Evolutionary conservation across 2,329 filamentous ascomycete genomes (phyloP), one percentile per base, ranked within the genome.

Genomic region (Phoma sp.): DNA sequence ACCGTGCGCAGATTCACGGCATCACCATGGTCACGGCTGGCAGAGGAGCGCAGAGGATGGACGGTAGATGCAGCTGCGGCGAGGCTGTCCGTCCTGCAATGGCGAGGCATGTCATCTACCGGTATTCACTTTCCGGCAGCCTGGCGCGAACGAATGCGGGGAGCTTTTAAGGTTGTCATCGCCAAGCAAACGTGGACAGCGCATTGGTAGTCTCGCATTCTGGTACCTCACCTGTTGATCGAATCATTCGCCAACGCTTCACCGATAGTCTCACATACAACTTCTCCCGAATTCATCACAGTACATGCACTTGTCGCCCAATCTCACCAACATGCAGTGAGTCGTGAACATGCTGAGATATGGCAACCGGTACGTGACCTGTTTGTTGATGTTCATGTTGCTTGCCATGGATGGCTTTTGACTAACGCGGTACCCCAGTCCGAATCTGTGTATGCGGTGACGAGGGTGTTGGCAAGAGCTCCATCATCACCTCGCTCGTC

Each of bases 391-490:
- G 36, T 47, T 43, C 33, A 38, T 47, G 53, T 27, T 41, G 52
- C 41, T 31, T 51, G 41, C 24, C 37, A 47, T 35, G 51, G 35
- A 35, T 27, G 40, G 32, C 32, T 2, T 2, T 41, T 32, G 46
- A 55, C 52, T 55, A 55, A 55, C 35, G 37, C 29, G 45, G 17
- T 27, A 43, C 25, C 36, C 40, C 72, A 85, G 94, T 98, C 58
- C 90, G 95, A 63, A 93, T 98, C 71, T 96, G 92, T 76, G 91
- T 98, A 55, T 97, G 93, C 80, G 95, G 95, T 71, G 95, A 99
- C 76, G 94, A 98, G 78, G 90, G 90, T 35, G 71, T 73, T 51
- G 75, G 75, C 61, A 77, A 77, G 67, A 76, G 74, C 73, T 76
- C 74, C 64, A 73, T 96, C 75, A 96, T 96, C 72, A 95, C 93